These are phyloP conservation scores for Cyclotella sp. DNA, from an alignment of 108 stramenopile species.

Conservation along the genomic window DNA sequence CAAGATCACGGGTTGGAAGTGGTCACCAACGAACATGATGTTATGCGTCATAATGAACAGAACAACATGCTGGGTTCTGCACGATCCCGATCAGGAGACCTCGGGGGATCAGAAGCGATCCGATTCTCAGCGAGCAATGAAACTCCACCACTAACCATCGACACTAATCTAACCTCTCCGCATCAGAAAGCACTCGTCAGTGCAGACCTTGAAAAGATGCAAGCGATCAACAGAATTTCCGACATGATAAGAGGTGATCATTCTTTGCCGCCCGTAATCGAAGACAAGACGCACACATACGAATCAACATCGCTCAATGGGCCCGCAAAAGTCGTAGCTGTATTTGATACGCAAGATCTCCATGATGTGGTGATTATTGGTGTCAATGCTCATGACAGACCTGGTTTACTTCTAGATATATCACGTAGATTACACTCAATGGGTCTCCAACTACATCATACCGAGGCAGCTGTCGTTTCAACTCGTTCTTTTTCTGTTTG, in stretches of 20 bases:
- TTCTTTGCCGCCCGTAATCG: conserved; percentile 10
- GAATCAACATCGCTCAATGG: conserved; percentile 8
- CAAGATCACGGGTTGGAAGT: conserved; percentile 85
- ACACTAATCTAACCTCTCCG: neutral
- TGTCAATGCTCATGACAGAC: conserved; percentile 51
- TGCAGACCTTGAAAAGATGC: conserved; percentile 55
- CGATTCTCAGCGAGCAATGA: neutral
- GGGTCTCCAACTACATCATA: conserved; percentile 69
- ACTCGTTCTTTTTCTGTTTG: conserved; percentile 78
- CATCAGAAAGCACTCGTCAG: conserved; percentile 6
- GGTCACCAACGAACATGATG: conserved; percentile 70
- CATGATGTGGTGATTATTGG: conserved; percentile 67
- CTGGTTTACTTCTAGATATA: conserved; percentile 75
- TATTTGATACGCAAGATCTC: conserved; percentile 45
- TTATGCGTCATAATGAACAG: neutral
- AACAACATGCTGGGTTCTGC: neutral
- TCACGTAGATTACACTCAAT: conserved; percentile 67
- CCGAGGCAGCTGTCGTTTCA: conserved; percentile 77
- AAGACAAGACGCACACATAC: neutral
- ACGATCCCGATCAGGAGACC: too few species aligned
- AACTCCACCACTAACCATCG: conserved; percentile 16
- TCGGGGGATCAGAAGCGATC: neutral
- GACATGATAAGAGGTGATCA: conserved; percentile 66
- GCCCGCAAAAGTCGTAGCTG: conserved; percentile 54
- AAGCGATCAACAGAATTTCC: conserved; percentile 71